Percentiles rank a stretch among this genome's conserved stretches.
Conservation (phyloP, 1,139 yeast species). For the Candida smagusa region DNA sequence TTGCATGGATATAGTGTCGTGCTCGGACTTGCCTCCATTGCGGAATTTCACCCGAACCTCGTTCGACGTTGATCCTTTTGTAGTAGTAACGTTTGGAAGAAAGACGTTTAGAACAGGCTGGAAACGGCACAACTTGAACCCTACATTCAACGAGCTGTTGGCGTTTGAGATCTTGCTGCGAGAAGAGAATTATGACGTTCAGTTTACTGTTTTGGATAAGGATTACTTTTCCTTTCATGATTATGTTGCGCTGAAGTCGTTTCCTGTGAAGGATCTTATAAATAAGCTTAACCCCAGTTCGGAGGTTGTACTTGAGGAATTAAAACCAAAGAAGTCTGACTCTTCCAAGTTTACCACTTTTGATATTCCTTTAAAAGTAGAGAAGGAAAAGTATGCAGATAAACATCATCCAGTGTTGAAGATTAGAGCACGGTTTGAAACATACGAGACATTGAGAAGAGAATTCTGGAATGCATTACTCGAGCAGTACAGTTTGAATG, state of each 20-base stretch:
- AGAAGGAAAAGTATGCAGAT: constrained; percentile 29
- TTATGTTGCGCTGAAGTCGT: constrained; percentile 63
- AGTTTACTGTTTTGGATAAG: constrained; percentile 75
- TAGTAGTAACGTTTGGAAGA: constrained; percentile 86
- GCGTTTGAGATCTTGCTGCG: constrained; percentile 72
- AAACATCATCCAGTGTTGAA: constrained; percentile 53
- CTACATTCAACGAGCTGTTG: constrained; percentile 75
- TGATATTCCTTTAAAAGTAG: constrained; percentile 35
- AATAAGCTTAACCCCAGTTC: constrained; percentile 9
- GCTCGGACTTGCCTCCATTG: constrained; percentile 68
- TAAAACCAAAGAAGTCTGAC: constrained; percentile 18
- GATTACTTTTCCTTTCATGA: constrained; percentile 84
- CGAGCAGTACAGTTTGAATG: constrained; percentile 47
- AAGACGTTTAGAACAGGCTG: constrained; percentile 85
- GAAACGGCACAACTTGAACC: constrained; percentile 79
- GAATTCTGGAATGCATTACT: constrained; percentile 70
- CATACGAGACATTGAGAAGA: constrained; percentile 62
- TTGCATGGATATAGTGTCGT: constrained; percentile 71
- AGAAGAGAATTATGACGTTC: constrained; percentile 63
- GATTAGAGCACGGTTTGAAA: constrained; percentile 62
- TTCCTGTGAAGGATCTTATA: constrained; percentile 51
- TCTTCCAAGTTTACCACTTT: constrained; percentile 43
- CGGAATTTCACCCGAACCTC: constrained; percentile 62
- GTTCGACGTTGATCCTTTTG: constrained; percentile 96
- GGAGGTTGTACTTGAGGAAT: not conserved